Base-by-base conservation (phyloP, 768 basidiomycete genomes). In the Mycena rebaudengoi region DNA sequence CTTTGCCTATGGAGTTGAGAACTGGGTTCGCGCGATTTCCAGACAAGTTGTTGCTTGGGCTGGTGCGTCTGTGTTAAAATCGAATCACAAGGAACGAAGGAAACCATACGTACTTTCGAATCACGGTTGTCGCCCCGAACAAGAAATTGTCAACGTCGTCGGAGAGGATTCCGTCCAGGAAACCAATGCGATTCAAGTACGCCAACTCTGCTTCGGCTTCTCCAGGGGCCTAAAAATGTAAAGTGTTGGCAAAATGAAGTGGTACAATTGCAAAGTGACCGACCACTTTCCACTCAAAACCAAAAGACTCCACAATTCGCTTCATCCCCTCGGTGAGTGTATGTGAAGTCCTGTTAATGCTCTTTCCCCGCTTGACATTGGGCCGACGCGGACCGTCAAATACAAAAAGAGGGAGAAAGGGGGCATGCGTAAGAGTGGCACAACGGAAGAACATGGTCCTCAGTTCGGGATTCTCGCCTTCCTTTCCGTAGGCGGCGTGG, bases 121-220 rank as follows among this genome's bases (percentile, higher is more conserved):
- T 86, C 28, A 98, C 88, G 44, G 87, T 87, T 6, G 78, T 84
- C 1, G 94, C 95, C 21, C 96, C 95, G 65, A 98, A 98, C 3
- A 98, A 77, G 71, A 97, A 91, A 56, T 88, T 96, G 71, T 98
- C 96, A 2, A 96, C 95, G 70, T 98, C 96, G 74, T 98, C 96
- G 0, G 96, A 93, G 43, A 96, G 82, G 25, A 98, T 86, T 0
- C 90, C 94, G 72, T 98, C 96, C 58, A 98, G 91, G 53, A 91
- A 75, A 3, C 94, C 94, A 41, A 89, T 85, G 5, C 85, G 81
- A 69, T 95, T 96, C 54, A 98, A 81, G 65, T 92, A 90, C 0
- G 96, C 96, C 3, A 98, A 82, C 71, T 97, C 96, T 0, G 96
- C 96, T 75, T 98, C 96, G 0, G 96, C 96, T 76, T 98, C 96